Evolutionary conservation across 177 flowering plant genomes (phyloP), one percentile per base, ranked within the genome.

Genomic region (Vitis hybrid): DNA sequence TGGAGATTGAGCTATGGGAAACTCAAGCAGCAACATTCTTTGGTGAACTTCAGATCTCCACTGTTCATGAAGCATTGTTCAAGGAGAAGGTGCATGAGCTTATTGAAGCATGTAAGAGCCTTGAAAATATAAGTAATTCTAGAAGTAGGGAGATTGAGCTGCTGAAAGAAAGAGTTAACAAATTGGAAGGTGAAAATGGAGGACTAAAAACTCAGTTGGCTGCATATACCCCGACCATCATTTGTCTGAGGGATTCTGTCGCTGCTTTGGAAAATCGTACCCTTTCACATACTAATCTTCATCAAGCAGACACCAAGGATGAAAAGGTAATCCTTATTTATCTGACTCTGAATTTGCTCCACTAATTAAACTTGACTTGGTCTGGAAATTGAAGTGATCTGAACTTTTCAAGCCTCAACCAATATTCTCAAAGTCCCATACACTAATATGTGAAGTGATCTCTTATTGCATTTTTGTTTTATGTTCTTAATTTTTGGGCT

Each of bases 191-290:
- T 22, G 76, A 81, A 76, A 81, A 83, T 72, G 78, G 66, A 65
- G 81, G 75, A 63, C 74, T 85, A 12, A 76, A 78, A 69, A 71
- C 69, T 61, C 79, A 75, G 68, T 61, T 82, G 72, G 81, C 79
- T 67, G 72, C 80, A 54, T 82, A 76, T 73, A 49, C 52, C 19
- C 83, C 85, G 8, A 89, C 83, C 49, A 61, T 85, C 15, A 26
- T 34, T 39, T 76, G 82, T 39, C 71, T 87, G 76, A 70, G 50
- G 62, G 77, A 80, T 57, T 64, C 73, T 52, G 60, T 83, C 39
- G 50, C 77, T 10, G 80, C 89, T 19, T 74, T 89, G 70, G 88
- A 89, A 77, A 76, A 76, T 19, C 81, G 73, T 31, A 70, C 75
- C 65, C 67, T 69, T 52, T 12, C 62, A 39, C 56, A 64, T 12